phyloP scores from a whole-genome alignment of 2,329 filamentous ascomycete genomes.

The Talaromyces islandicus region DNA sequence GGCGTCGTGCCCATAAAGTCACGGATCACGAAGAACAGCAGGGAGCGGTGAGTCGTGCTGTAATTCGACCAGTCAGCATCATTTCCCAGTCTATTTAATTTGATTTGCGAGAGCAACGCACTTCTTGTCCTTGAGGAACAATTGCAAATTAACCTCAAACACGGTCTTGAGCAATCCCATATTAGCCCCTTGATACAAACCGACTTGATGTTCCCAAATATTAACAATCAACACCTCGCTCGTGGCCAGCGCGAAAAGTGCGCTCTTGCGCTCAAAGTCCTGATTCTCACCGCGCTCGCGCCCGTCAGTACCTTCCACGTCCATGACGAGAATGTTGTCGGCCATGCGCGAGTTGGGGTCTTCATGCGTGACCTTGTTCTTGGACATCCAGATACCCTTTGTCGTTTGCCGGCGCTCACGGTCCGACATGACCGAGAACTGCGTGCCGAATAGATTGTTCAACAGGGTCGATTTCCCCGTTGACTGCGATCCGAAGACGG shows the following conservation, averaged over 20 bases:
- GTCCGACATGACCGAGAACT: conserved; percentile 98
- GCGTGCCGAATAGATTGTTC: conserved; percentile 90
- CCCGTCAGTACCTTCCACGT: conserved; percentile 96
- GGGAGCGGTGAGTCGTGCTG: conserved; percentile 78
- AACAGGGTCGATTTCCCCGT: conserved; percentile 97
- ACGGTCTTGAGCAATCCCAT: conserved; percentile 99
- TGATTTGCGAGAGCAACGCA: conserved; percentile 42
- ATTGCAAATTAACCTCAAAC: conserved; percentile 95
- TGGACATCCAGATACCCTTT: conserved; percentile 99
- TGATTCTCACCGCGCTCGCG: conserved; percentile 95
- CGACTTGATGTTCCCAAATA: conserved; percentile 99
- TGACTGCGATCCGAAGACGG: conserved; percentile 96
- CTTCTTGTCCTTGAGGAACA: conserved; percentile 94
- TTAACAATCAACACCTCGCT: conserved; percentile 98
- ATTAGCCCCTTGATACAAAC: conserved; percentile 95
- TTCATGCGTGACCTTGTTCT: conserved; percentile 65
- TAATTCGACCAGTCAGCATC: conserved; percentile 5
- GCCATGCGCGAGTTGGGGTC: conserved; percentile 63
- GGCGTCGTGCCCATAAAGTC: conserved; percentile 93
- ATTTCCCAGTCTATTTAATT: background rate
- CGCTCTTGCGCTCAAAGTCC: conserved; percentile 97
- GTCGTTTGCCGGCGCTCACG: conserved; percentile 90
- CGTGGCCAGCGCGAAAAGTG: conserved; percentile 91
- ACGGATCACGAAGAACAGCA: conserved; percentile 97
- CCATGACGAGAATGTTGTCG: conserved; percentile 98